Evolutionary conservation across 1,139 yeast genomes (phyloP), one percentile per base, ranked within the genome.

Genomic region (Torulaspora globosa): DNA sequence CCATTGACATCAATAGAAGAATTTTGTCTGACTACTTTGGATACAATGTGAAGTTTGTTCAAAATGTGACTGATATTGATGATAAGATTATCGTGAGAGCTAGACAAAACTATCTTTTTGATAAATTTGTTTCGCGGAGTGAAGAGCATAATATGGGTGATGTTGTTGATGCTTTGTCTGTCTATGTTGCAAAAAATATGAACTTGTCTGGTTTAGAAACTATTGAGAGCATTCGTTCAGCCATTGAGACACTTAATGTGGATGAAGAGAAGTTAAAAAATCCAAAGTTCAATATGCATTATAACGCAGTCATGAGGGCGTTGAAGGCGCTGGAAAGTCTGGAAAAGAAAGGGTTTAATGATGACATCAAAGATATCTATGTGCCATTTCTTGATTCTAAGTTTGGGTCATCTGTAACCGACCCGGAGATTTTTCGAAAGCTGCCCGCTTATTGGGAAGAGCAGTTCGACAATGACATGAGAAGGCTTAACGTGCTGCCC

Each of bases 1-100:
- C 96, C 8, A 86, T 88, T 44, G 98, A 94, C 66, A 88, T 92
- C 63, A 85, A 88, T 63, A 80, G 98, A 64, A 77, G 98, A 57
- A 77, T 94, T 41, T 66, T 92, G 55, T 87, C 82, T 65, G 89
- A 90, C 64, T 90, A 88, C 68, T 92, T 94, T 69, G 95, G 96
- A 16, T 92, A 87, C 69, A 80, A 86, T 57, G 77, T 92, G 39
- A 75, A 75, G 43, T 92, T 89, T 67, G 89, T 94, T 43, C 99
- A 94, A 70, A 92, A 92, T 62, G 97, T 92, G 50, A 92, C 99
- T 15, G 98, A 92, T 67, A 89, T 92, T 50, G 99, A 92, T 66
- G 99, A 92, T 67, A 92, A 92, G 70, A 92, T 92, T 68, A 92
- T 92, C 59, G 72, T 92, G 36, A 84, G 96, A 47, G 97, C 97